These are phyloP conservation scores for Teratosphaeria gauchensis DNA, from an alignment of 2,329 filamentous ascomycete species.

Conservation along the genomic window DNA sequence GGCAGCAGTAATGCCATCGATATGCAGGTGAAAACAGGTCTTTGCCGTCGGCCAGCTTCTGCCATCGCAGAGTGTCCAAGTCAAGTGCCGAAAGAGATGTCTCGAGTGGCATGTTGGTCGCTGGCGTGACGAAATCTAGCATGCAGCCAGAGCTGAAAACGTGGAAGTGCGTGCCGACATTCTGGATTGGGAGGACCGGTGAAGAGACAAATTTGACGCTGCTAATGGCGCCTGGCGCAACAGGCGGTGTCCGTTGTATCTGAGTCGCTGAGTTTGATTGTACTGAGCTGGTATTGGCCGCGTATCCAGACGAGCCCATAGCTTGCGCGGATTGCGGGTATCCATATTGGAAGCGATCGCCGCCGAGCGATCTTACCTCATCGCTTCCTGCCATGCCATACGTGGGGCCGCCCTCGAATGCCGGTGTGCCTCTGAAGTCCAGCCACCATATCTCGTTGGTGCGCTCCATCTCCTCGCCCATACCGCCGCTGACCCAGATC, in stretches of 20 bases:
- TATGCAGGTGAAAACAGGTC: conserved; percentile 90
- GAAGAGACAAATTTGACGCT: conserved; percentile 84
- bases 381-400: conserved; percentile 23
- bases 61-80: conserved; percentile 79
- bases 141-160: conserved; percentile 87
- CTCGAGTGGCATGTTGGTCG: conserved; percentile 76
- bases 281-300: conserved; percentile 59
- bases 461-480: conserved; percentile 95
- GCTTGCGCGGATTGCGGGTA: conserved; percentile 14
- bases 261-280: conserved; percentile 43
- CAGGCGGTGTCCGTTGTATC: conserved; percentile 37
- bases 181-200: conserved; percentile 75
- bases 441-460: conserved; percentile 96
- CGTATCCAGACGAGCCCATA: conserved; percentile 47
- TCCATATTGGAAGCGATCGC: conserved; percentile 20
- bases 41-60: conserved; percentile 84
- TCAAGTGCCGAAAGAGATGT: conserved; percentile 88
- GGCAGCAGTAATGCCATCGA: conserved; percentile 95
- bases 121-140: conserved; percentile 88
- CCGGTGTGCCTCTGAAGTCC: conserved; percentile 81
- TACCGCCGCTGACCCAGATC: conserved; percentile 92
- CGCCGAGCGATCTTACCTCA: conserved; percentile 24
- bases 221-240: conserved; percentile 78
- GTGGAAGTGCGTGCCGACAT: conserved; percentile 89
- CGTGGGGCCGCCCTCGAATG: conserved; percentile 45